A percentile compares a stretch with the other conserved stretches of the same genome.
phyloP scores from a whole-genome alignment of 2,329 filamentous ascomycete species.

The Sphaceloma murrayae region DNA sequence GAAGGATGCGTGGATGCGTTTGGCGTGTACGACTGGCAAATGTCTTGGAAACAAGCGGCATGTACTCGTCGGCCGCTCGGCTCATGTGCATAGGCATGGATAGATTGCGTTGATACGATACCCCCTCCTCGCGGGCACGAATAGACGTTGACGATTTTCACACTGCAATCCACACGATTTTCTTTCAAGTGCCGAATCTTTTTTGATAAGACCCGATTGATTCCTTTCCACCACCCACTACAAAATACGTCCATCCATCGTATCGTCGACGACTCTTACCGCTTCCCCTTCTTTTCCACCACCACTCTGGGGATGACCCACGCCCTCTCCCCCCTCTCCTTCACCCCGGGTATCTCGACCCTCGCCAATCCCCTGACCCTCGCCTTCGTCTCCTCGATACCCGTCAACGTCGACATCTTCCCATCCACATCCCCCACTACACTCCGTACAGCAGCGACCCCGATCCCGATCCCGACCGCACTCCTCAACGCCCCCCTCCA shows the following conservation, averaged over 20 bases:
- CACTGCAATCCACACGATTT: too few species aligned
- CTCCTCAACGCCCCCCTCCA: conserved; percentile 23
- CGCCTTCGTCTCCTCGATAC: too few species aligned
- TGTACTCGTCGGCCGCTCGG: too few species aligned
- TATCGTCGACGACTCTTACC: neutral
- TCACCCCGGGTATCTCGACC: conserved; percentile 31
- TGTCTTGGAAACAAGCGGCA: too few species aligned
- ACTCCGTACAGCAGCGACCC: conserved; percentile 16
- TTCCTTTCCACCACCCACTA: neutral
- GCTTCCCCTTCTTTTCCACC: conserved; percentile 6
- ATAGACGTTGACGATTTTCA: too few species aligned
- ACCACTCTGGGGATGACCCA: conserved; percentile 39
- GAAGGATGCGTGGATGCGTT: neutral
- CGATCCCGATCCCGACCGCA: conserved; percentile 19
- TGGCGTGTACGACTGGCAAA: too few species aligned
- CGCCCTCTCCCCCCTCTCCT: conserved; percentile 35
- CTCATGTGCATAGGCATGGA: too few species aligned
- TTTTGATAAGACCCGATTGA: neutral
- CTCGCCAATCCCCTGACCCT: conserved; percentile 23
- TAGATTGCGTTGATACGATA: conserved; percentile 7
- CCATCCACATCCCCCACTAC: conserved; percentile 19
- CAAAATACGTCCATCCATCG: neutral
- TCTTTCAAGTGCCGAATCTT: neutral
- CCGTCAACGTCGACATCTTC: conserved; percentile 17
- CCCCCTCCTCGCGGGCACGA: conserved; percentile 7